These are phyloP conservation scores for Aspergillus cejpii DNA, from an alignment of 2,329 filamentous ascomycete genomes.

Conservation along the genomic window DNA sequence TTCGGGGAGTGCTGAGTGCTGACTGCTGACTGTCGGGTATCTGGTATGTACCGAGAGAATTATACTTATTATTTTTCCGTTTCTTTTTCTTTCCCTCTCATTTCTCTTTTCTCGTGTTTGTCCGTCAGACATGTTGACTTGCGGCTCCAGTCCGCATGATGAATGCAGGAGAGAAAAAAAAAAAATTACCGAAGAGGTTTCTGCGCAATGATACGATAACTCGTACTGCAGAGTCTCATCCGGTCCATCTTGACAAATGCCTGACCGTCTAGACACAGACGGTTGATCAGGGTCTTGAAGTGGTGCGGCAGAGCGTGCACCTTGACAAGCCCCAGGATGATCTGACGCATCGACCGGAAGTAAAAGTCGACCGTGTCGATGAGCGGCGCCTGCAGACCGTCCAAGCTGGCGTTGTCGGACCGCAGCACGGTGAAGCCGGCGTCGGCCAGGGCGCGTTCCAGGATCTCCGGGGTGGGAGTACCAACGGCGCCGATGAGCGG, in stretches of 20 bases:
- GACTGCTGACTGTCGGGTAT: too few relatives aligned
- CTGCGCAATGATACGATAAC: conserved; percentile 49
- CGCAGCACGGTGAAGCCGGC: conserved; percentile 46
- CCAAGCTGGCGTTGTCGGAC: conserved; percentile 50
- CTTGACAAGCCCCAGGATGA: conserved; percentile 47
- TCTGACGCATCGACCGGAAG: conserved; percentile 47
- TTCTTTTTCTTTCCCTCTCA: background rate
- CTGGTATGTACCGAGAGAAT: background rate
- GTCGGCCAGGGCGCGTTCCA: conserved; percentile 43
- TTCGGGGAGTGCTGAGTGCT: too few relatives aligned
- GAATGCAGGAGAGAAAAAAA: background rate
- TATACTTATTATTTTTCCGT: background rate
- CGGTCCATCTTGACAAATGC: conserved; percentile 53
- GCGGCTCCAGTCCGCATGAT: background rate
- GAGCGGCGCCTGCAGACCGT: conserved; percentile 47
- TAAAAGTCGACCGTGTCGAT: conserved; percentile 52
- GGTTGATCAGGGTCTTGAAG: conserved; percentile 50
- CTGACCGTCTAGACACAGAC: conserved; percentile 49
- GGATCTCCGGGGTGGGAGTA: conserved; percentile 45
- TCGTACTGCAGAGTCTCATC: conserved; percentile 48
- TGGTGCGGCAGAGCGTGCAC: conserved; percentile 45
- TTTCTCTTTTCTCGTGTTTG: background rate
- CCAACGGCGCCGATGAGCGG: conserved; percentile 51
- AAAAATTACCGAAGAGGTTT: conserved; percentile 31
- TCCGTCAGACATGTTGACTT: background rate